These are phyloP conservation scores for Wallemia mellicola DNA, from an alignment of 1,284 basidiomycete genomes.

Conservation along the genomic window DNA sequence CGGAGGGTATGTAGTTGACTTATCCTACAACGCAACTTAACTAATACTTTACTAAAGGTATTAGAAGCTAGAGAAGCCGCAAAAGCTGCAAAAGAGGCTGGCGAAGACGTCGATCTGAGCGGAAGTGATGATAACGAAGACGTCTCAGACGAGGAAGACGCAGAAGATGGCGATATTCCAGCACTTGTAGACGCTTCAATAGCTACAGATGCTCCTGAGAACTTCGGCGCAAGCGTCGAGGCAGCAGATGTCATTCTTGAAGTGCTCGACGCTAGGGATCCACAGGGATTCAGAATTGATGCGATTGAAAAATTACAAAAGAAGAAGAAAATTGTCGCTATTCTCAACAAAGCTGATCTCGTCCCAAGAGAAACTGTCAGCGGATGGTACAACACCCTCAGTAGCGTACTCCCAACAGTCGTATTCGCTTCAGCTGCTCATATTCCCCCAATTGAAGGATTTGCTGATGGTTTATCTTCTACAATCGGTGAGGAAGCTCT, in stretches of 20 bases:
- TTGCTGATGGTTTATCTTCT: constrained; percentile 18
- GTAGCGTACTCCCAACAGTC: constrained; percentile 35
- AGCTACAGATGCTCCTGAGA: constrained; percentile 22
- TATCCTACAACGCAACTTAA: neutral
- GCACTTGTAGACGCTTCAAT: constrained; percentile 27
- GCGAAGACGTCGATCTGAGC: constrained; percentile 10
- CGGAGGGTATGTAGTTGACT: constrained; percentile 24
- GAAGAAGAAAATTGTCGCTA: constrained; percentile 29
- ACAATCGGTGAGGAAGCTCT: constrained; percentile 26
- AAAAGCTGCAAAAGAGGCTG: constrained; percentile 19
- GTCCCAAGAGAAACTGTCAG: constrained; percentile 52
- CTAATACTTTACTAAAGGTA: neutral
- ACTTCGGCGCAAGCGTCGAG: constrained; percentile 40
- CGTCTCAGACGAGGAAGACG: constrained; percentile 3
- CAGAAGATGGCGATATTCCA: constrained; percentile 22
- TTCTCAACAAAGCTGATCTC: constrained; percentile 65
- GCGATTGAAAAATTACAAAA: constrained; percentile 28
- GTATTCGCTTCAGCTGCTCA: constrained; percentile 50
- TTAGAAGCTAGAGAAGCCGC: constrained; percentile 19
- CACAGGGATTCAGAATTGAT: constrained; percentile 32
- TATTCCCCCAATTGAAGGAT: constrained; percentile 15
- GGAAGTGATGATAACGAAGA: constrained; percentile 14
- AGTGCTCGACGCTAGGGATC: constrained; percentile 62
- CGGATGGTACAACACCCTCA: constrained; percentile 41
- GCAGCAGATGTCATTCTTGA: constrained; percentile 55